Base-by-base conservation (phyloP, 257 asterid species). In the Avicennia marina region DNA sequence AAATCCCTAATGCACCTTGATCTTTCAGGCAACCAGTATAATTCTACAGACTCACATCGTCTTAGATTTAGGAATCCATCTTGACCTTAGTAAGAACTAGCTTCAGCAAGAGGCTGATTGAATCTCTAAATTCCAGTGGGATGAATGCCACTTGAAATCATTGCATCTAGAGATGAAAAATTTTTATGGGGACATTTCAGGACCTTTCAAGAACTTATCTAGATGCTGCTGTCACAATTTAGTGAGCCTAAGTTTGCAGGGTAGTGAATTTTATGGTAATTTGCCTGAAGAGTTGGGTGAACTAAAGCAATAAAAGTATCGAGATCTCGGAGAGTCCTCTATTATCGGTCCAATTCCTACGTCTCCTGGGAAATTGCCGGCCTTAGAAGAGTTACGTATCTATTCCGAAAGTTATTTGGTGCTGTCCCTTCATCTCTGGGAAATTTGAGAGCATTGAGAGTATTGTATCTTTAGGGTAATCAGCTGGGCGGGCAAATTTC, bases 101-200 rank as follows among this genome's bases (percentile, higher is more conserved):
- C n/a, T n/a, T n/a, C n/a, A n/a, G n/a, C n/a, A n/a, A n/a, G n/a
- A n/a, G 1, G 1, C 26, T 21, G 25, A 52, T 7, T 31, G 58
- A 24, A 27, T 52, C 7, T 34, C 32, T 33, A 17, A 53, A 32
- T 20, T 53, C 12, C 58, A 27, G 1, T 17, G 9, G 24, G 26
- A 27, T 31, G 31, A 29, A 29, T 52, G 42, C 7, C 58, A 29
- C 16, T 52, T 52, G 29, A 41, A 27, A 57, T 57, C 63, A 57
- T 17, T 57, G 53, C 1, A 26, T 15, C 12, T 57, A 4, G 5
- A 2, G 2, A 0, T 0, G 15, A 57, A 57, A 26, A 18, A 42
- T 7, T 17, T 57, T 26, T 19, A 15, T 43, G 53, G 63, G 18
- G 53, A 57, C 11, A 41, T 57, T 11, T 57, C 63, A 17, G 18